Evolutionary conservation across 1,284 basidiomycete genomes (phyloP), one percentile per base, ranked within the genome.

Genomic region (Papiliotrema nemorosa): DNA sequence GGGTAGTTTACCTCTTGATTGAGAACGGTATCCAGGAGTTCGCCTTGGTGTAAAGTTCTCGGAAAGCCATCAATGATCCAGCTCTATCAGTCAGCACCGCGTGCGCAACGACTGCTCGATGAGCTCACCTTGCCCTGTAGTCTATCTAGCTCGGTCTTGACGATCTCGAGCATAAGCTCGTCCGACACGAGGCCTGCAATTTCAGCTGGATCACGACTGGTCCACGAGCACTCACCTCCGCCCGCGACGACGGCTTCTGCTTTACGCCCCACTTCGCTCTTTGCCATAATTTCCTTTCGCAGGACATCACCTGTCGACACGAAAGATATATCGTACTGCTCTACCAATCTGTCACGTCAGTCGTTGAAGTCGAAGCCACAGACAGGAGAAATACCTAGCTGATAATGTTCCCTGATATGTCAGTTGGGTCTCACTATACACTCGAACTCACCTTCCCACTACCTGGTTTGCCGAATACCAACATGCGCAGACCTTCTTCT

Each of bases 1-100:
- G 38, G 3, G 47, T 34, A 47, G 40, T 73, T 80, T 41, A 71
- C 65, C 44, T 70, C 63, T 41, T 66, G 52, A 13, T 62, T 64
- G 34, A 78, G 60, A 12, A 76, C 69, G 5, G 63, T 45, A 55
- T 97, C 89, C 10, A 99, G 80, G 39, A 94, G 78, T 69, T 85
- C 78, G 1, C 90, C 94, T 74, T 99, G 94, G 16, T 82, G 84
- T 2, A 94, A 74, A 2, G 94, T 99, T 35, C 94, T 84, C 27
- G 94, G 94, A 68, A 98, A 98, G 5, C 94, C 94, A 66, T 99
- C 94, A 31, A 98, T 75, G 58, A 97, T 87, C 93, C 93, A 97
- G 61, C 69, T 72, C 73, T 74, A 54, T 0, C 33, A 18, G 26
- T 47, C 35, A 52, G 45, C 38, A n/a, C n/a, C 24, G 1, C 4